Evolutionary conservation across 495 filamentous ascomycete species (phyloP).

Genomic region (Penicillium antarcticum): DNA sequence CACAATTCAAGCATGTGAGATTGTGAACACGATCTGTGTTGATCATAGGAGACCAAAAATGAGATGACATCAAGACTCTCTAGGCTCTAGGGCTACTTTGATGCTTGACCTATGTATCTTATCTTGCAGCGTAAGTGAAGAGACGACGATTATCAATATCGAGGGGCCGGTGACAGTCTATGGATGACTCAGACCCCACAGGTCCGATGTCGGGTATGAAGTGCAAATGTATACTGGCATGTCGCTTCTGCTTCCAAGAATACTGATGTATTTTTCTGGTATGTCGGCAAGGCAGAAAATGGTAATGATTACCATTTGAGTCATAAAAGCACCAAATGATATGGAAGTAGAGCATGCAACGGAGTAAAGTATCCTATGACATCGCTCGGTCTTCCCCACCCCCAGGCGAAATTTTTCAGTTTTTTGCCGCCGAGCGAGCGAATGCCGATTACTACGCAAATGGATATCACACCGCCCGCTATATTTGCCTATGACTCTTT

Average conservation of each 20-base stretch:
- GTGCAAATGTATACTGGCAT: background rate
- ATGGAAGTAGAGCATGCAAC: background rate
- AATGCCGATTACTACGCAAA: constrained; percentile 24
- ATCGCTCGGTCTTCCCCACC: constrained; percentile 7
- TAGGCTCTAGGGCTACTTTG: too few relatives aligned
- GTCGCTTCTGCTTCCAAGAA: too few relatives aligned
- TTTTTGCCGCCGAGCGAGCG: constrained; percentile 24
- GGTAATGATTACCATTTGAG: constrained; percentile 2
- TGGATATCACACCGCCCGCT: constrained; percentile 21
- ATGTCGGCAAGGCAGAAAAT: background rate
- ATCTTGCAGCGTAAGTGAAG: too few relatives aligned
- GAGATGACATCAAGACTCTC: too few relatives aligned
- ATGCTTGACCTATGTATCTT: too few relatives aligned
- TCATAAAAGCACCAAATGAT: background rate
- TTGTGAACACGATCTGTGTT: too few relatives aligned
- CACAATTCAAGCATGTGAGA: too few relatives aligned
- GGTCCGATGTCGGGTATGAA: constrained; percentile 7
- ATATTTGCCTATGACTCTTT: constrained; percentile 25
- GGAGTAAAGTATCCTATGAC: background rate
- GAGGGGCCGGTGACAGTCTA: too few relatives aligned
- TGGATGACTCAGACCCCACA: constrained; percentile 6
- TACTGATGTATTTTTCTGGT: background rate
- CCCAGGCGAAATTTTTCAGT: constrained; percentile 21
- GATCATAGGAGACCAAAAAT: too few relatives aligned
- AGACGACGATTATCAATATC: too few relatives aligned